phyloP scores from a whole-genome alignment of 129 eudicot genomes.

The Artemisia argyi region DNA sequence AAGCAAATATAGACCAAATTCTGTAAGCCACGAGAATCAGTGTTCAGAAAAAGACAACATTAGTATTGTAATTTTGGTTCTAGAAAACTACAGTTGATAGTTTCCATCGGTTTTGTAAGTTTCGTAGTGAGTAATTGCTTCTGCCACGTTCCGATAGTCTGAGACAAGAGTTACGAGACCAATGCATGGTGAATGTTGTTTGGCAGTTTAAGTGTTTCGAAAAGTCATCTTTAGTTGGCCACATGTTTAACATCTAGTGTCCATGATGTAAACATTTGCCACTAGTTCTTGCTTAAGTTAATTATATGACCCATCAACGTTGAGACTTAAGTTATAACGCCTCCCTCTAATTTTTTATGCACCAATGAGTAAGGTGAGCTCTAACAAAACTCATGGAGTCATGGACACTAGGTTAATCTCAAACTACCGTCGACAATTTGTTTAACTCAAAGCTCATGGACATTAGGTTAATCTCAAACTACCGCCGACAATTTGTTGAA shows the following conservation, averaged over 20 bases:
- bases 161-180: slow-evolving; percentile 7
- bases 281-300: neutral
- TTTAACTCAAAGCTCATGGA: too few relatives aligned
- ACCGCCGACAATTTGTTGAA: too few relatives aligned
- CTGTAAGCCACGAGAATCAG: too few relatives aligned
- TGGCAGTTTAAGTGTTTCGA: neutral
- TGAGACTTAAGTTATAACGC: too few relatives aligned
- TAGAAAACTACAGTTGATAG: neutral
- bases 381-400: too few relatives aligned
- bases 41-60: neutral
- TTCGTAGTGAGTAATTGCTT: too few relatives aligned
- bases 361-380: too few relatives aligned
- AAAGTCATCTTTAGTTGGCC: neutral
- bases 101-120: neutral
- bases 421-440: too few relatives aligned
- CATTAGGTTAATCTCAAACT: too few relatives aligned
- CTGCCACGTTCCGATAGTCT: too few relatives aligned
- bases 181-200: slow-evolving; percentile 12
- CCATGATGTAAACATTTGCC: slow-evolving; percentile 16
- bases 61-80: neutral
- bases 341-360: neutral
- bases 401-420: too few relatives aligned
- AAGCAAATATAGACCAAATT: too few relatives aligned
- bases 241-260: slow-evolving; percentile 9
- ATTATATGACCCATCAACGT: neutral